Evolutionary conservation across 2,329 filamentous ascomycete genomes (phyloP), one percentile per base, ranked within the genome.

Genomic region (Akanthomyces uredinophilus): DNA sequence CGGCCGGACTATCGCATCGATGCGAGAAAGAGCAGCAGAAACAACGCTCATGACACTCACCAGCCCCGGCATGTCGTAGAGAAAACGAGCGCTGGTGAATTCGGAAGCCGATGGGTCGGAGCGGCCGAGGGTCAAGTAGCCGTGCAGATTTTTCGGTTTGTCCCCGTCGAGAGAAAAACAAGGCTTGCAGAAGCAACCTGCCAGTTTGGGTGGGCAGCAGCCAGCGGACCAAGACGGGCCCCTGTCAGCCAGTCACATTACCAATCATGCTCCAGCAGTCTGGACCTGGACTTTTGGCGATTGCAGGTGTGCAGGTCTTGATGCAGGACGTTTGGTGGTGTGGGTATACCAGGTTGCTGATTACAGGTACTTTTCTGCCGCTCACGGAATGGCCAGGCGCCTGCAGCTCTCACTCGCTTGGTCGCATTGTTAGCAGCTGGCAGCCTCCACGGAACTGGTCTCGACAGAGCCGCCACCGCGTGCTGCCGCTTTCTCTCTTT

Each of bases 181-280:
- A 60, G 56, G 56, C 46, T 50, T 51, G 56, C 56, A 39, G 46
- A 51, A 22, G 46, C 56, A 59, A 51, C 56, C 44, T 60, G 39
- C 49, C 57, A 60, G 49, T 60, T 43, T 24, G 44, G 39, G 57
- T 24, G 37, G 57, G 27, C 37, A 29, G 35, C 56, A 22, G 56
- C 11, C 24, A 50, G 13, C n/a, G 5, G 20, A 22, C 16, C 46
- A 20, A 18, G 8, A 4, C 3, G 10, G 3, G 14, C 47, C 47
- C 49, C 39, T 52, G 57, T 52, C 57, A 13, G n/a, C 27, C 41
- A 35, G 57, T 60, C 57, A 60, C 57, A 60, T 59, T 59, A 59
- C 56, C 56, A 59, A 27, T 39, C 44, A 37, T 11, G 57, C 47
- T 51, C 56, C 29, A 37, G 55, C 44, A 20, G 29, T 50, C 35